Base-by-base conservation (phyloP, 441 rosid genomes). In the Populus hybrid region DNA sequence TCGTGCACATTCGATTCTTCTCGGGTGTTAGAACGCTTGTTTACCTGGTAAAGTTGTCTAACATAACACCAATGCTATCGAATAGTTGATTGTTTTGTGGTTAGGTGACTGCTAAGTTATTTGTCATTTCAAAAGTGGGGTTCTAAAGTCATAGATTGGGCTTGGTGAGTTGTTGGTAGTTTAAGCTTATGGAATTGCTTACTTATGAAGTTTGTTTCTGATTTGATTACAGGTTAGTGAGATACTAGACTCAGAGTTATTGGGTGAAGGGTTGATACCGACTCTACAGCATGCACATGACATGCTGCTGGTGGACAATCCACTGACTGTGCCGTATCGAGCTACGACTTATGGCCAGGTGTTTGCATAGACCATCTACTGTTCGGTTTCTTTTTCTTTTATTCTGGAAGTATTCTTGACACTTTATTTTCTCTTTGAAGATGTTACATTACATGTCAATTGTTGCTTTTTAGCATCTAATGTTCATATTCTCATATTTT, bases 231-330 rank as follows among this genome's bases (percentile, higher is more conserved):
- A 96, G 99, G 98, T 96, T 5, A 94, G 96, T 70, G 99, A 96
- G 85, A 96, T 94, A 85, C 85, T 96, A 78, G 98, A 96, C 82
- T 96, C 98, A 12, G 98, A 94, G 88, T 81, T 96, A 40, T 78
- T 96, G 75, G 99, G 99, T 69, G 99, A 96, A 88, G 99, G 99
- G 78, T 86, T 96, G 21, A 94, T 96, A 83, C 99, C 98, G 21
- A 90, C 95, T 84, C 87, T 96, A 59, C 98, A 92, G 80, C 97
- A 94, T 88, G 98, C 98, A 32, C 94, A 93, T 82, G 98, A 94
- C 80, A 81, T 66, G 83, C 88, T 96, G 61, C 85, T 94, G 67
- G 97, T 92, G 84, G 90, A 96, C 24, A 92, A 93, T 86, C 95
- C 98, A 2, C 73, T 84, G 65, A 84, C 92, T 3, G 97, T 96